Evolutionary conservation across 305 asterid genomes (phyloP).

Genomic region (Salvia sclarea): DNA sequence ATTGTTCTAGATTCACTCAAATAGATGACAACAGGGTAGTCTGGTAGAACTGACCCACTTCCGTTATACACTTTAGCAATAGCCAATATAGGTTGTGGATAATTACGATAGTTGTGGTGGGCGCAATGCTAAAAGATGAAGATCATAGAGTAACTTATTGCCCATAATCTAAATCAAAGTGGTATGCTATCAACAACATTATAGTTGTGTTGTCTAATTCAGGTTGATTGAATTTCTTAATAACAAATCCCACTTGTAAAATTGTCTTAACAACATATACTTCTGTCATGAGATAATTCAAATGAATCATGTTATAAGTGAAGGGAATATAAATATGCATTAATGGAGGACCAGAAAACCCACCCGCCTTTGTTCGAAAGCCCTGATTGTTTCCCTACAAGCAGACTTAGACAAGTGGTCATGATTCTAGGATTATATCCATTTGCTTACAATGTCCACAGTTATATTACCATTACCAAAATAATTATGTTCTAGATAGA

Average conservation of each 20-base stretch:
- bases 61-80: neutral
- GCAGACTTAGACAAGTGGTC: neutral
- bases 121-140: neutral
- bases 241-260: neutral
- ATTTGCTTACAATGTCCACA: neutral
- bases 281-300: conserved; percentile 1
- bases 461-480: conserved; percentile 10
- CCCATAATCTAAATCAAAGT: neutral
- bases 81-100: conserved; percentile 1
- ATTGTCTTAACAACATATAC: neutral
- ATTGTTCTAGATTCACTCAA: neutral
- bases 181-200: neutral
- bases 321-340: neutral
- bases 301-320: neutral
- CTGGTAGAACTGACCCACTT: neutral
- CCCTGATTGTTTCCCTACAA: neutral
- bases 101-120: neutral
- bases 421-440: conserved; percentile 6
- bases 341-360: neutral
- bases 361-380: neutral
- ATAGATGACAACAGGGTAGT: neutral
- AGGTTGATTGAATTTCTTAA: neutral
- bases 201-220: neutral
- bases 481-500: neutral
- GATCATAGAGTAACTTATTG: neutral